Conservation (phyloP, 768 basidiomycete genomes). For the Pisolithus marmoratus region DNA sequence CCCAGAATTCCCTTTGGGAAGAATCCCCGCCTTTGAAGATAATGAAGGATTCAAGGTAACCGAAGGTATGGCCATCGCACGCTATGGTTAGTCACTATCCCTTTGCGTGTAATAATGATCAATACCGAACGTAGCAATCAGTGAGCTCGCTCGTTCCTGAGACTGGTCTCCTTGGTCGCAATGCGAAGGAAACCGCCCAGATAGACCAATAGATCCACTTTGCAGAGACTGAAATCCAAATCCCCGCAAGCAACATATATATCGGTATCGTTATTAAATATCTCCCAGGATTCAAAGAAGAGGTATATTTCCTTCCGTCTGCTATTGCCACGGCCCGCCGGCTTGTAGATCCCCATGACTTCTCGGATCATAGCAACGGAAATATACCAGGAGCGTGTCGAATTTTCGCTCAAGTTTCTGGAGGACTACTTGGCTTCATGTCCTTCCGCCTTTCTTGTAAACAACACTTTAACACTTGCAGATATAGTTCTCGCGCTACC, state of each 20-base stretch:
- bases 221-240: conserved; percentile 11
- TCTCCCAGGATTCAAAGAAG: not conserved
- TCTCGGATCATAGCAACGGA: too few relatives aligned
- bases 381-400: too few relatives aligned
- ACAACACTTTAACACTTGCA: too few relatives aligned
- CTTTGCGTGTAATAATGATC: not conserved
- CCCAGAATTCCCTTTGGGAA: conserved; percentile 11
- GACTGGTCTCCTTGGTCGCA: conserved; percentile 8
- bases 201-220: conserved; percentile 20
- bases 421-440: too few relatives aligned
- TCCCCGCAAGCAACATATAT: not conserved
- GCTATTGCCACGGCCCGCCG: too few relatives aligned
- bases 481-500: too few relatives aligned
- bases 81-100: conserved; percentile 3
- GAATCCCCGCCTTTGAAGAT: conserved; percentile 14
- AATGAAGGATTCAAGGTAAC: conserved; percentile 12
- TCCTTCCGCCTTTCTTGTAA: too few relatives aligned
- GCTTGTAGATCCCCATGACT: too few relatives aligned
- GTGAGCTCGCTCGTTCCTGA: conserved; percentile 7
- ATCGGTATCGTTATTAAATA: not conserved
- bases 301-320: not conserved
- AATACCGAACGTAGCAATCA: not conserved
- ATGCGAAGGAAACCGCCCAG: conserved; percentile 3
- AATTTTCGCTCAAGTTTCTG: too few relatives aligned
- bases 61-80: conserved; percentile 14